Conservation (phyloP, 768 basidiomycete genomes). For the Boletus sp. region DNA sequence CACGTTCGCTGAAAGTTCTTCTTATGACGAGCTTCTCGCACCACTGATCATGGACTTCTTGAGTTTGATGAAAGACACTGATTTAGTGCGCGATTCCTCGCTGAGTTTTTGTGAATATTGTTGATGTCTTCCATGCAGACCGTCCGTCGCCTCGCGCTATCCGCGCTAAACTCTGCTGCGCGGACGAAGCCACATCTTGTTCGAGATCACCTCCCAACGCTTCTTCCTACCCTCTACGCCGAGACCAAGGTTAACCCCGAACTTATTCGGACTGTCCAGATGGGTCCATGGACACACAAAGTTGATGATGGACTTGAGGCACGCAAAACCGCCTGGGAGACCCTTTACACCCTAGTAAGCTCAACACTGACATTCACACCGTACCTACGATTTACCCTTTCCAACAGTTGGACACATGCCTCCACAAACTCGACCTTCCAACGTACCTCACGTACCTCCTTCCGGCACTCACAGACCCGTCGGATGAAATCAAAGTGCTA, state of each 20-base stretch:
- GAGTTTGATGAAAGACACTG: slow-evolving; percentile 82
- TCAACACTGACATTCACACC: neutral
- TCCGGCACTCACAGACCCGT: slow-evolving; percentile 80
- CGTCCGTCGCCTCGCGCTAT: slow-evolving; percentile 87
- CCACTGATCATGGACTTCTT: slow-evolving; percentile 90
- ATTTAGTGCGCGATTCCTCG: slow-evolving; percentile 58
- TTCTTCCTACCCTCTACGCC: slow-evolving; percentile 82
- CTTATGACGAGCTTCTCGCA: slow-evolving; percentile 89
- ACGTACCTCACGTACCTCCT: slow-evolving; percentile 82
- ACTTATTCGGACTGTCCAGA: slow-evolving; percentile 87
- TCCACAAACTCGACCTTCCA: slow-evolving; percentile 82
- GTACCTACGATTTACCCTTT: neutral
- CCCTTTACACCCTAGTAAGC: slow-evolving; percentile 89
- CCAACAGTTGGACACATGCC: slow-evolving; percentile 82
- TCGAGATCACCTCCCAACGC: slow-evolving; percentile 70
- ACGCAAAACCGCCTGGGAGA: slow-evolving; percentile 96
- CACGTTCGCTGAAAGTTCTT: slow-evolving; percentile 83
- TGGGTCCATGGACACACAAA: slow-evolving; percentile 97
- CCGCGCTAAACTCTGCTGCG: slow-evolving; percentile 91
- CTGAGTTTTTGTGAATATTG: neutral
- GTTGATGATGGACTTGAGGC: slow-evolving; percentile 97
- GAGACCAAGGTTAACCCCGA: slow-evolving; percentile 80
- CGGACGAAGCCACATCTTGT: slow-evolving; percentile 93
- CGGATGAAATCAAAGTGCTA: slow-evolving; percentile 96
- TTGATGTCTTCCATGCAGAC: slow-evolving; percentile 47